Base-by-base conservation (phyloP, 2,329 filamentous ascomycete genomes). In the Sphaerulina populicola region DNA sequence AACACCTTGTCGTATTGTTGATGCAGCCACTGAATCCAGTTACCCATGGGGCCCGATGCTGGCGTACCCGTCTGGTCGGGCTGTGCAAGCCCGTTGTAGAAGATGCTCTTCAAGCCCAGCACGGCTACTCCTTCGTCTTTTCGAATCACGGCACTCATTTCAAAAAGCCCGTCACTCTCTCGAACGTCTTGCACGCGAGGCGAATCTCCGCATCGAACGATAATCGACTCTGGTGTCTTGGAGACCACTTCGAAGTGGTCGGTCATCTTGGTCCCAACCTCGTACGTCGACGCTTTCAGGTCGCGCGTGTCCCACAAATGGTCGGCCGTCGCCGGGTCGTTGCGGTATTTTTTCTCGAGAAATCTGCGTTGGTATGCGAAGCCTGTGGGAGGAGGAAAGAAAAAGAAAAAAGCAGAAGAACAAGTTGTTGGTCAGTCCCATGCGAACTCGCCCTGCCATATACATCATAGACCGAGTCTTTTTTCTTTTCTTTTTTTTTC, bases 201-300 rank as follows among this genome's bases (percentile, higher is more conserved):
- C 1, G 78, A 79, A 55, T 82, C 83, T 12, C 83, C 83, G 57
- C 79, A 83, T 18, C 83, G 78, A 18, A 86, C 74, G 0, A 80
- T 74, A 53, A 86, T 82, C 9, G 74, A 71, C 6, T 73, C 74
- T 0, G 77, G 70, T 0, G 77, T 81, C 68, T 83, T 83, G 47
- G 81, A 77, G 1, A 87, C 70, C 0, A 87, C 82, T 65, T 86
- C 81, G 62, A 87, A 87, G 66, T 87, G 83, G 63, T 87, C 82
- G 2, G 80, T 84, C 51, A 87, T 77, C 37, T 73, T 64, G 1
- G 83, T 84, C 31, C 83, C 83, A 36, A 76, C 72, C 15, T 81
- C 76, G 63, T 86, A 87, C 8, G 59, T 72, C 51, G 73, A 79
- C n/a, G 68, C 59, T 5, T 72, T 65, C 1, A 87, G 74, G 46